phyloP scores from a whole-genome alignment of 164 flowering plant species.

The Macadamia integrifolia region DNA sequence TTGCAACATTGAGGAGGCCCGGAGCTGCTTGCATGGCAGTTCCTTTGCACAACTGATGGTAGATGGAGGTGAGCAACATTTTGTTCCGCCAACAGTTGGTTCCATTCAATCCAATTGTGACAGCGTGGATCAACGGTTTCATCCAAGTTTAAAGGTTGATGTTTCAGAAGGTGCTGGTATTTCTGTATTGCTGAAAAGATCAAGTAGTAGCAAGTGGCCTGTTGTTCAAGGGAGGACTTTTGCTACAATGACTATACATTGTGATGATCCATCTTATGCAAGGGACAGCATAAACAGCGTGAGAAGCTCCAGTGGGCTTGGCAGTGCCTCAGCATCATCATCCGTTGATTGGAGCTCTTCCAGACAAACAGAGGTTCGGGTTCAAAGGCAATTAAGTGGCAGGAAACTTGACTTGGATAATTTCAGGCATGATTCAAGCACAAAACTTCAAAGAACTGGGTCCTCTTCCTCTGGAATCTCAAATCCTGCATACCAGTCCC shows the following conservation, averaged over 20 bases:
- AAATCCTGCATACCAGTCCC: conserved; percentile 30
- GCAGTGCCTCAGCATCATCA: conserved; percentile 67
- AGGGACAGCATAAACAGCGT: conserved; percentile 54
- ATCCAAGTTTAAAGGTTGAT: conserved; percentile 29
- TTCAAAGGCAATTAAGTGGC: conserved; percentile 62
- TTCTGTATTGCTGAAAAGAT: conserved; percentile 62
- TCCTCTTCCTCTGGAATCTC: conserved; percentile 54
- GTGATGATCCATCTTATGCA: conserved; percentile 62
- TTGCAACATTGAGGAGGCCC: conserved; percentile 19
- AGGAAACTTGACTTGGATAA: conserved; percentile 52
- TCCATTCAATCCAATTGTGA: conserved; percentile 16
- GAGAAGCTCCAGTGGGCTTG: conserved; percentile 67
- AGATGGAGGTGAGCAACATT: conserved; percentile 32
- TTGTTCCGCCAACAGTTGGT: conserved; percentile 15
- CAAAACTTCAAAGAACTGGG: conserved; percentile 35
- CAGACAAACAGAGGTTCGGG: conserved; percentile 45
- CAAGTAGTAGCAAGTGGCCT: conserved; percentile 71
- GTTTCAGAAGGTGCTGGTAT: conserved; percentile 66
- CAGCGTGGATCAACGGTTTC: conserved; percentile 20
- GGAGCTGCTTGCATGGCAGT: conserved; percentile 18
- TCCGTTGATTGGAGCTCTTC: conserved; percentile 65
- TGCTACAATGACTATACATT: conserved; percentile 46
- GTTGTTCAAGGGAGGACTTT: conserved; percentile 64
- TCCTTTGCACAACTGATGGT: conserved; percentile 20
- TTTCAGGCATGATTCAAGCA: conserved; percentile 30